These are phyloP conservation scores for Pythium utonaiense DNA, from an alignment of 352 stramenopile genomes.

Conservation along the genomic window DNA sequence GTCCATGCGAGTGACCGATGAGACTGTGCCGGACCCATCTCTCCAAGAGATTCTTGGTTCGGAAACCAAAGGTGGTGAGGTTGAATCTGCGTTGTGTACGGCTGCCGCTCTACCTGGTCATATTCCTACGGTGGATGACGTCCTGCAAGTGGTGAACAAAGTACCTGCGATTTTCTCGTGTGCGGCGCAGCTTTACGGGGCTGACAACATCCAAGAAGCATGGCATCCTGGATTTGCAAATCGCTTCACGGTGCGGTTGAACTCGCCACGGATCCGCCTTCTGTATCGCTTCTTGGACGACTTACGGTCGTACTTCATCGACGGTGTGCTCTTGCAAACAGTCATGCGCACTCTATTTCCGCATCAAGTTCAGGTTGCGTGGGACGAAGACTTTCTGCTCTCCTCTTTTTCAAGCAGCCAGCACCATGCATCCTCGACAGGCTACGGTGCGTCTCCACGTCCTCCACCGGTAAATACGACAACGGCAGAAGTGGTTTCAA, in stretches of 20 bases:
- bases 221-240: conserved; percentile 84
- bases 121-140: conserved; percentile 56
- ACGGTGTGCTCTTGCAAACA: conserved; percentile 62
- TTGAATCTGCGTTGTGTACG: not conserved
- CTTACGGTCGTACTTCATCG: conserved; percentile 67
- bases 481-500: conserved; percentile 67
- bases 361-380: conserved; percentile 59
- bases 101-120: conserved; percentile 24
- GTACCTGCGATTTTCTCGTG: conserved; percentile 75
- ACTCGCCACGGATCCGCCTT: conserved; percentile 76
- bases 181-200: conserved; percentile 70
- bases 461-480: conserved; percentile 7
- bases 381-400: conserved; percentile 74
- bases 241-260: conserved; percentile 65
- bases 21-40: conserved; percentile 53
- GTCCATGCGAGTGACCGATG: conserved; percentile 69
- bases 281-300: conserved; percentile 83
- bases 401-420: conserved; percentile 23
- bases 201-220: conserved; percentile 66
- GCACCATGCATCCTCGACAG: conserved; percentile 10
- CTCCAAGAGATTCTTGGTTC: conserved; percentile 44
- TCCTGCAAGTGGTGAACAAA: conserved; percentile 44
- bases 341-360: conserved; percentile 53
- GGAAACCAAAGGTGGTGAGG: conserved; percentile 5
- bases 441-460: conserved; percentile 14